Base-by-base conservation (phyloP, 73 alveolate genomes). In the Breviolum minutum region DNA sequence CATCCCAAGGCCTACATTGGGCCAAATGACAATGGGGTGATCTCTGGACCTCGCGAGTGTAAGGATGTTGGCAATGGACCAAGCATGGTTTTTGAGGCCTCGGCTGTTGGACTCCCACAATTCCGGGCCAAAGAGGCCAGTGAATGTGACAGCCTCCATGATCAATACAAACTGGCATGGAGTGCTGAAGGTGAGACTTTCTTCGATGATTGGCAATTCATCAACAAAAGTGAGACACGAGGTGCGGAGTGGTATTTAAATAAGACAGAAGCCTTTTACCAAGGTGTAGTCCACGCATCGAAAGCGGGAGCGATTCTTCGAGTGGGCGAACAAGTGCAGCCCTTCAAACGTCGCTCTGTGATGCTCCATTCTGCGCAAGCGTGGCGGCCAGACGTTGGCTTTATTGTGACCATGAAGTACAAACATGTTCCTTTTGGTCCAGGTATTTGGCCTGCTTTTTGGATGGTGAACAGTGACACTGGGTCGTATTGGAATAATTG, bases 351-450 rank as follows among this genome's bases (percentile, higher is more conserved):
- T 48, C 98, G 98, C 24, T 74, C 91, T 5, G 98, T 92, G 81
- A 73, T 92, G 98, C 91, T 92, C 8, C 98, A 92, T 48, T 92
- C 98, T 7, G 98, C 98, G 40, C 95, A 88, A 40, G 98, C 98
- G 6, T 92, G 98, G 98, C 89, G 98, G 14, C 98, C 98, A 19
- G 98, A 92, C 22, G 80, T 92, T 8, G 98, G 98, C 60, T 92
- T 92, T 66, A 92, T 92, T 11, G 98, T 92, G 98, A 91, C 79
- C 71, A 92, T 92, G 98, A 92, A 92, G 90, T 92, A 92, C 98
- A 92, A 74, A n/a, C 98, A 92, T 22, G 98, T 92, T 64, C 98
- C 98, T 12, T 92, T 61, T 30, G 98, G 98, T 20, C 81, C 98
- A 5, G 98, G 97, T 30, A 61, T 91, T 48, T 91, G 88, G 97